Percentiles rank a stretch among this genome's conserved stretches.
Evolutionary conservation across 2,329 filamentous ascomycete species (phyloP).

Genomic region (Periconia sp.): DNA sequence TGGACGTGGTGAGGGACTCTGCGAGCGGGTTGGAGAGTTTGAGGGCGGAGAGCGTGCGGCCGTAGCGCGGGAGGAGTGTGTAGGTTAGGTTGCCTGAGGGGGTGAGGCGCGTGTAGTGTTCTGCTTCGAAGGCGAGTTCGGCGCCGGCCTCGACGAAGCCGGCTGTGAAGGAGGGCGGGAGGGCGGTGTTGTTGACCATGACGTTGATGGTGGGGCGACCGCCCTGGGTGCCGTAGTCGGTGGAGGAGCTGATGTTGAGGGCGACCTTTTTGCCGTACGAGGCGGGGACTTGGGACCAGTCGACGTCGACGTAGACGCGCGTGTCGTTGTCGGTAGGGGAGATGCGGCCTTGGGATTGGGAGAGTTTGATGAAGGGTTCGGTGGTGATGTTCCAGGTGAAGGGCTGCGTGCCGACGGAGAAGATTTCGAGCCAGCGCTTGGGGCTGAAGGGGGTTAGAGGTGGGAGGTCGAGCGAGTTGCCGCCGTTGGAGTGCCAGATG

Average conservation of each 20-base stretch:
- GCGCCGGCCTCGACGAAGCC: slow-evolving; percentile 41
- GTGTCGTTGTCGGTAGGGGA: slow-evolving; percentile 32
- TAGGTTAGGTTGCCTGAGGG: slow-evolving; percentile 28
- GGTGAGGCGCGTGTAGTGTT: slow-evolving; percentile 40
- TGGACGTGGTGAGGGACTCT: slow-evolving; percentile 27
- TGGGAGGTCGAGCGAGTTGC: slow-evolving; percentile 30
- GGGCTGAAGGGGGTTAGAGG: slow-evolving; percentile 38
- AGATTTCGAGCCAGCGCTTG: slow-evolving; percentile 41
- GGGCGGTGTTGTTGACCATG: slow-evolving; percentile 36
- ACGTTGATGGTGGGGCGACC: slow-evolving; percentile 31
- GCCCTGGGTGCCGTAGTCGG: slow-evolving; percentile 43
- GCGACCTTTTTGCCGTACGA: slow-evolving; percentile 29
- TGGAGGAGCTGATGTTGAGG: slow-evolving; percentile 37
- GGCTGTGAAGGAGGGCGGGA: slow-evolving; percentile 34
- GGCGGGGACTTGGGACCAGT: slow-evolving; percentile 33
- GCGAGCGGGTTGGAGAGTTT: slow-evolving; percentile 32
- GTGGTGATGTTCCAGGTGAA: slow-evolving; percentile 41
- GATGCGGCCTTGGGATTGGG: slow-evolving; percentile 34
- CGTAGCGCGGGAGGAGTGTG: slow-evolving; percentile 36
- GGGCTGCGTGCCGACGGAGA: slow-evolving; percentile 31
- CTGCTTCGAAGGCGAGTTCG: slow-evolving; percentile 40
- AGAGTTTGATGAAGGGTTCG: slow-evolving; percentile 41
- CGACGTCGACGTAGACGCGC: slow-evolving; percentile 41
- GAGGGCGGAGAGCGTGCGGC: slow-evolving; percentile 39
- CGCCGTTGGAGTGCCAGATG: slow-evolving; percentile 57